Percentiles rank a stretch among this genome's conserved stretches.
Evolutionary conservation across 169 alveolate genomes (phyloP).

Genomic region (Plasmodium reichenowi): DNA sequence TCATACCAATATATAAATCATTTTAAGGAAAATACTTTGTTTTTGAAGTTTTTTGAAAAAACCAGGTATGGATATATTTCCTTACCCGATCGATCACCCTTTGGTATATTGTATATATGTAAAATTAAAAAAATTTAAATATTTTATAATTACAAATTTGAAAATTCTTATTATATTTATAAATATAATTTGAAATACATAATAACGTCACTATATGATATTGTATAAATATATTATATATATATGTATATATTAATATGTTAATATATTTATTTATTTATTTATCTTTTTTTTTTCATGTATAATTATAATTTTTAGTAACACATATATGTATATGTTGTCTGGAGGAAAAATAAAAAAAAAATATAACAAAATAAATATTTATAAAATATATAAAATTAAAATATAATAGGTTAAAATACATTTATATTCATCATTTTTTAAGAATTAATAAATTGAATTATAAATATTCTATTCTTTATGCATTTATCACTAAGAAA

Average conservation of each 20-base stretch:
- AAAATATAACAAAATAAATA: neutral
- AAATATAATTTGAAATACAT: neutral
- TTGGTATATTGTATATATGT: slow-evolving; percentile 82
- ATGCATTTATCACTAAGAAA: too few relatives aligned
- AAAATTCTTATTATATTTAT: neutral
- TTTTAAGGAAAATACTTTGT: slow-evolving; percentile 13
- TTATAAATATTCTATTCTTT: too few relatives aligned
- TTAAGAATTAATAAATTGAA: too few relatives aligned
- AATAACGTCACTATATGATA: neutral
- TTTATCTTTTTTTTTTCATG: neutral
- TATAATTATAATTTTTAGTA: too few relatives aligned
- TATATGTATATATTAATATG: neutral
- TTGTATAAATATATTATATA: neutral
- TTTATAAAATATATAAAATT: neutral
- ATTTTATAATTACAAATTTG: neutral
- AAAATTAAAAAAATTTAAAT: slow-evolving; percentile 76
- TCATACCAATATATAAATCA: neutral
- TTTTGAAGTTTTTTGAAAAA: slow-evolving; percentile 74
- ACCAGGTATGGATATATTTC: slow-evolving; percentile 83
- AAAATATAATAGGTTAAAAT: neutral
- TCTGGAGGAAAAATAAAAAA: neutral
- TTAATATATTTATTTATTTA: neutral
- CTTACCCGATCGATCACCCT: slow-evolving; percentile 81
- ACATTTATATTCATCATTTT: too few relatives aligned
- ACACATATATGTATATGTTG: too few relatives aligned